Conservation (phyloP, 768 basidiomycete genomes). For the Termitomyces sp. region DNA sequence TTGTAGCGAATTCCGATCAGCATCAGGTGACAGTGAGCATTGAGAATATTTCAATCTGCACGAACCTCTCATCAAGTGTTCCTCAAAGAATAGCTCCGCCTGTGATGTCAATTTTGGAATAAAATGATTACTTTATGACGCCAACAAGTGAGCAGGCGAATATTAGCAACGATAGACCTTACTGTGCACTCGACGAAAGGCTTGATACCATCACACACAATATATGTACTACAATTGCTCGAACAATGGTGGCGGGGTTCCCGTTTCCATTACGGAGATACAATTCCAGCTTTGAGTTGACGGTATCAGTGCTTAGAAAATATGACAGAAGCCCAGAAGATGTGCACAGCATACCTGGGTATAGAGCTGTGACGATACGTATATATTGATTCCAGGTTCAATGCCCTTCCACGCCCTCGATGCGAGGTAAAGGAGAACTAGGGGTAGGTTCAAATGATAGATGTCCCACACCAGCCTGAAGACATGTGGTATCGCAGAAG, state of each 20-base stretch:
- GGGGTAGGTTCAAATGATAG: slow-evolving; percentile 8
- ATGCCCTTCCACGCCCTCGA: slow-evolving; percentile 11
- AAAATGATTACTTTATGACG: neutral
- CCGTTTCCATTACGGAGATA: slow-evolving; percentile 10
- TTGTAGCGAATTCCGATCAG: neutral
- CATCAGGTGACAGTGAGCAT: neutral
- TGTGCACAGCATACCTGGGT: slow-evolving; percentile 1
- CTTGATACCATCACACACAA: slow-evolving; percentile 5
- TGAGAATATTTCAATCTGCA: no score
- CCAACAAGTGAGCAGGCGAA: neutral
- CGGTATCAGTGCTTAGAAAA: neutral
- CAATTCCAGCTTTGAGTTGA: slow-evolving; percentile 6
- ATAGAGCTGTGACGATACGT: slow-evolving; percentile 12
- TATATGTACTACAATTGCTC: slow-evolving; percentile 5
- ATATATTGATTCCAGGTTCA: slow-evolving; percentile 13
- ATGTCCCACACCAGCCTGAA: slow-evolving; percentile 8
- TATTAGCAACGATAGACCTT: neutral
- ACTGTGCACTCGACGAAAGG: slow-evolving; percentile 6
- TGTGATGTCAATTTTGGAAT: slow-evolving; percentile 7
- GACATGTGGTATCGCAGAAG: slow-evolving; percentile 3
- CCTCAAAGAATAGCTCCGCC: slow-evolving; percentile 9
- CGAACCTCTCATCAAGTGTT: slow-evolving; percentile 11
- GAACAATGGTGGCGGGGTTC: neutral
- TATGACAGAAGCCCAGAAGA: neutral
- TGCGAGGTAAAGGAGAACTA: slow-evolving; percentile 9